Percentiles rank a stretch among this genome's conserved stretches.
These are phyloP conservation scores for Zalerion maritima DNA, from an alignment of 495 filamentous ascomycete genomes.

Conservation along the genomic window DNA sequence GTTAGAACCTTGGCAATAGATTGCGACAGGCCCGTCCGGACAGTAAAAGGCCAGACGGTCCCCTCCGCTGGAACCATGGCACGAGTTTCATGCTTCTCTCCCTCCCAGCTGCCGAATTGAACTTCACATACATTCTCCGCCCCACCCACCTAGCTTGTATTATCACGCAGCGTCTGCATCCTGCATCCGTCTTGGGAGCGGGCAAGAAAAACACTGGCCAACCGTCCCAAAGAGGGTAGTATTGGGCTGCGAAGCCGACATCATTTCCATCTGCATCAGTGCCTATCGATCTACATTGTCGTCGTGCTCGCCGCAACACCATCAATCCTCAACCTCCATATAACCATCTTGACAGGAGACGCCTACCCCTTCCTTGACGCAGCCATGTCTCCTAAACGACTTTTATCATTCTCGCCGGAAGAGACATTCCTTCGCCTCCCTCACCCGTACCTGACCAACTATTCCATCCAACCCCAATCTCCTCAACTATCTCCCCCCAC, in stretches of 20 bases:
- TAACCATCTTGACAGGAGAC: slow-evolving; percentile 3
- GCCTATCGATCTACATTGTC: slow-evolving; percentile 1
- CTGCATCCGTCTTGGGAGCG: no score
- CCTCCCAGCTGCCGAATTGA: no score
- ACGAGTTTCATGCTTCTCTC: no score
- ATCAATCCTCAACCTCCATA: slow-evolving; percentile 1
- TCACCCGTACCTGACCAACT: slow-evolving; percentile 31
- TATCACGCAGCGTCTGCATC: no score
- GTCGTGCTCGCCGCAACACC: background rate
- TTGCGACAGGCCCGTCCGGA: no score
- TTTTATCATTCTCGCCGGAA: slow-evolving; percentile 17
- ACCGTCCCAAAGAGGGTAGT: no score
- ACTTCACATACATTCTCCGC: no score
- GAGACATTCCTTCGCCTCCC: slow-evolving; percentile 29
- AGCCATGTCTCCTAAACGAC: slow-evolving; percentile 3
- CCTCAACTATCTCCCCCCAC: slow-evolving; percentile 10
- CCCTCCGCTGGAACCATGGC: no score
- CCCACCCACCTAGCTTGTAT: no score
- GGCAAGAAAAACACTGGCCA: no score
- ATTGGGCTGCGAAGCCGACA: background rate
- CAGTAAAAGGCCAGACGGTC: no score
- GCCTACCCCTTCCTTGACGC: slow-evolving; percentile 4
- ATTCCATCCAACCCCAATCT: slow-evolving; percentile 14
- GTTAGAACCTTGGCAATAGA: no score
- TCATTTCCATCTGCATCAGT: slow-evolving; percentile 1